Percentiles rank a stretch among this genome's conserved stretches.
Evolutionary conservation across 2,329 filamentous ascomycete genomes (phyloP).

Genomic region (Aspergillus sp.): DNA sequence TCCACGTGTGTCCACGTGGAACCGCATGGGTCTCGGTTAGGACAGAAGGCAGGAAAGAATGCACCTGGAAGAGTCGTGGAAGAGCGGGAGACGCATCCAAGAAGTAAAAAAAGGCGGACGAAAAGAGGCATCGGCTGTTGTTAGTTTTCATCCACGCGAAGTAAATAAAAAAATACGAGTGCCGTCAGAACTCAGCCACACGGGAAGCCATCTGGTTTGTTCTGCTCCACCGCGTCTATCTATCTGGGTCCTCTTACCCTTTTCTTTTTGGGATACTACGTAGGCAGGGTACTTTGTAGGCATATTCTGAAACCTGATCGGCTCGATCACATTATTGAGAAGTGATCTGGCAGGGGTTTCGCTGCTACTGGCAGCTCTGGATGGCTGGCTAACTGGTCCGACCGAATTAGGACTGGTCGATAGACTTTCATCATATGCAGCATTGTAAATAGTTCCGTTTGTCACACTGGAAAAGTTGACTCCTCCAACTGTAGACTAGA

Average conservation of each 20-base stretch:
- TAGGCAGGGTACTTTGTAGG: background rate
- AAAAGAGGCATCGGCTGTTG: background rate
- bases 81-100: constrained; percentile 12
- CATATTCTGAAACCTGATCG: background rate
- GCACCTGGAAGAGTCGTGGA: constrained; percentile 31
- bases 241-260: background rate
- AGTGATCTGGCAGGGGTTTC: background rate
- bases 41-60: constrained; percentile 20
- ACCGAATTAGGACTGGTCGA: constrained; percentile 4
- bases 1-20: constrained; percentile 41
- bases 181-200: constrained; percentile 15
- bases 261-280: background rate
- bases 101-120: background rate
- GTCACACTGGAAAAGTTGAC: background rate
- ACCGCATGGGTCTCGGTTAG: constrained; percentile 33
- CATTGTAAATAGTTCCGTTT: constrained; percentile 14
- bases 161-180: constrained; percentile 8
- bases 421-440: constrained; percentile 15
- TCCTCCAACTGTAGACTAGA: constrained; percentile 10
- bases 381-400: constrained; percentile 9
- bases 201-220: constrained; percentile 5
- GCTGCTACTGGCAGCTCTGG: background rate
- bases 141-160: background rate
- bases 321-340: constrained; percentile 2
- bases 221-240: constrained; percentile 6